Evolutionary conservation across 352 stramenopile species (phyloP).

Genomic region (Phytopythium sindhum): DNA sequence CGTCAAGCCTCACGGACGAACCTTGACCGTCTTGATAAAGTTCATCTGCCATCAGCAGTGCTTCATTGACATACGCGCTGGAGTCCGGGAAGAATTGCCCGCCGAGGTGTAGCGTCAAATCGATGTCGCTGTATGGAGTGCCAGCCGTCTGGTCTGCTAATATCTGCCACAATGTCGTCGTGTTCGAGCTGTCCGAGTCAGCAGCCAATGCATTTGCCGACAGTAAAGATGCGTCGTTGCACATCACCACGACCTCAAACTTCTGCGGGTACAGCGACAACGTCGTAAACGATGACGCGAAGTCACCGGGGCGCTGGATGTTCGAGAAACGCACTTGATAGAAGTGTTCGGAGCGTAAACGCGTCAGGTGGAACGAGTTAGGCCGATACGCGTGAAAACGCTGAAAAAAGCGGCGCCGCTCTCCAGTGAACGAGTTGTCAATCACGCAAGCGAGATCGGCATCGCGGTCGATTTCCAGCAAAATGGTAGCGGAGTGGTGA

Average conservation of each 20-base stretch:
- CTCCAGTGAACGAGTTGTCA: conserved; percentile 44
- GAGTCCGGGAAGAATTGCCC: conserved; percentile 36
- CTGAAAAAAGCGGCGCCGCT: conserved; percentile 43
- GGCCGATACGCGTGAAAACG: conserved; percentile 40
- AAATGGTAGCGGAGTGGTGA: conserved; percentile 42
- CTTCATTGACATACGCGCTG: conserved; percentile 32
- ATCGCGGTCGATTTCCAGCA: conserved; percentile 64
- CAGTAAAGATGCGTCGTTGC: conserved; percentile 18
- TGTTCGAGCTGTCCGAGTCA: neutral
- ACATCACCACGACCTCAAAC: conserved; percentile 39
- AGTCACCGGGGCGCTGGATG: conserved; percentile 34
- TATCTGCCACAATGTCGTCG: conserved; percentile 22
- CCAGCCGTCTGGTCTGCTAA: conserved; percentile 24
- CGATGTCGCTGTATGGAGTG: conserved; percentile 34
- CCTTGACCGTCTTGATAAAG: neutral
- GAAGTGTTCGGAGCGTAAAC: conserved; percentile 50
- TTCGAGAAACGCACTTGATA: conserved; percentile 52
- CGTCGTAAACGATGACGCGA: conserved; percentile 51
- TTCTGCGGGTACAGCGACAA: conserved; percentile 17
- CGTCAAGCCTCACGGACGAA: neutral
- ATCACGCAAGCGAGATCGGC: conserved; percentile 51
- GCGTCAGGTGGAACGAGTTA: conserved; percentile 60
- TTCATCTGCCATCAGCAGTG: conserved; percentile 18
- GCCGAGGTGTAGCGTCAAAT: conserved; percentile 50
- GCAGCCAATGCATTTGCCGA: conserved; percentile 2